Evolutionary conservation across 148 eudicot species (phyloP).

Genomic region (Silene latifolia): DNA sequence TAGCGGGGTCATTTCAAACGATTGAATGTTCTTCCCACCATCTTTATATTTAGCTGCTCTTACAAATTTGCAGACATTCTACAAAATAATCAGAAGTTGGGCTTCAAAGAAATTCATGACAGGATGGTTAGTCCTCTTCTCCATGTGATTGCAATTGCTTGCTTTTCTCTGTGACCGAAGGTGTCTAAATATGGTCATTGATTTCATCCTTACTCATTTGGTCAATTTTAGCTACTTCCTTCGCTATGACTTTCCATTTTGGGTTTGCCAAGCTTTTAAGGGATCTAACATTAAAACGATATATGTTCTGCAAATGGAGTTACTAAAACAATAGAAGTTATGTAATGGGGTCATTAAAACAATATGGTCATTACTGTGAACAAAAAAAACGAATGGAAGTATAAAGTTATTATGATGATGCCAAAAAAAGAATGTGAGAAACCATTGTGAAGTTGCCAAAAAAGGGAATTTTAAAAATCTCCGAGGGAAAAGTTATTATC

Average conservation of each 20-base stretch:
- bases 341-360: too few relatives aligned
- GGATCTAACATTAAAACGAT: too few relatives aligned
- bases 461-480: too few relatives aligned
- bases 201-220: neutral
- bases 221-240: neutral
- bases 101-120: conserved; percentile 96
- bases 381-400: too few relatives aligned
- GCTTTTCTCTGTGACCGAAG: neutral
- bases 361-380: too few relatives aligned
- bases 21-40: neutral
- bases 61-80: conserved; percentile 58
- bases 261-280: too few relatives aligned
- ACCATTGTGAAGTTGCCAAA: too few relatives aligned
- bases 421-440: too few relatives aligned
- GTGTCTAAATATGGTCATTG: neutral
- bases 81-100: conserved; percentile 90
- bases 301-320: too few relatives aligned
- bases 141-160: neutral
- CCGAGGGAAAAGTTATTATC: neutral
- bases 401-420: too few relatives aligned
- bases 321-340: too few relatives aligned
- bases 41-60: conserved; percentile 18
- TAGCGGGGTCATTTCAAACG: neutral
- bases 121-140: conserved; percentile 65
- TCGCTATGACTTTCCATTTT: too few relatives aligned